Conservation (phyloP, 441 rosid species). For the Daphne laureola region DNA sequence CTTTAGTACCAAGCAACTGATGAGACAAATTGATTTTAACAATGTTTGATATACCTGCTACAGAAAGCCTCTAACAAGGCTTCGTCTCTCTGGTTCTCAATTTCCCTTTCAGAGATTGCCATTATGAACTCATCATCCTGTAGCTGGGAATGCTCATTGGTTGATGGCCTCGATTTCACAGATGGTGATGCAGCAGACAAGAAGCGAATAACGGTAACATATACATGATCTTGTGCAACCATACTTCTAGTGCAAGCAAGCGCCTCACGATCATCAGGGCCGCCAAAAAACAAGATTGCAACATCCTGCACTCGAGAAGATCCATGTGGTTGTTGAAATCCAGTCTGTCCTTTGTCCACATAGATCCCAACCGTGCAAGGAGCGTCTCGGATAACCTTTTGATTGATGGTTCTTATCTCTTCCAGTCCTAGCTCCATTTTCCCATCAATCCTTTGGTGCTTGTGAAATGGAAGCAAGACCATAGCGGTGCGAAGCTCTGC, state of each 20-base stretch:
- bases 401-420: constrained; percentile 55
- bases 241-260: constrained; percentile 58
- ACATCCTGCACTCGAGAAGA: constrained; percentile 41
- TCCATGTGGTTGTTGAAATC: constrained; percentile 54
- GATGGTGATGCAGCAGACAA: constrained; percentile 10
- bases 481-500: constrained; percentile 69
- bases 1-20: too few relatives aligned
- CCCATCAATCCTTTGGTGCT: constrained; percentile 79
- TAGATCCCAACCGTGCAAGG: constrained; percentile 73
- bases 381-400: constrained; percentile 65
- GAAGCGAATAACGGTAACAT: constrained; percentile 58
- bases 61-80: constrained; percentile 48
- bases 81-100: constrained; percentile 30
- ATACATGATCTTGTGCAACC: constrained; percentile 32
- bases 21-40: neutral
- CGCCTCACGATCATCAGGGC: constrained; percentile 92
- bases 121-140: constrained; percentile 32
- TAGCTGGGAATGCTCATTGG: constrained; percentile 12
- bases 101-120: constrained; percentile 31
- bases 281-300: constrained; percentile 69
- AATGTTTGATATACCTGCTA: constrained; percentile 25
- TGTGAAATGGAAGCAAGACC: constrained; percentile 72
- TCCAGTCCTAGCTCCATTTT: constrained; percentile 53
- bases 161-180: constrained; percentile 10
- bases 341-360: constrained; percentile 56